Evolutionary conservation across 768 basidiomycete genomes (phyloP).

Genomic region (Xerocomellus dryophilus): DNA sequence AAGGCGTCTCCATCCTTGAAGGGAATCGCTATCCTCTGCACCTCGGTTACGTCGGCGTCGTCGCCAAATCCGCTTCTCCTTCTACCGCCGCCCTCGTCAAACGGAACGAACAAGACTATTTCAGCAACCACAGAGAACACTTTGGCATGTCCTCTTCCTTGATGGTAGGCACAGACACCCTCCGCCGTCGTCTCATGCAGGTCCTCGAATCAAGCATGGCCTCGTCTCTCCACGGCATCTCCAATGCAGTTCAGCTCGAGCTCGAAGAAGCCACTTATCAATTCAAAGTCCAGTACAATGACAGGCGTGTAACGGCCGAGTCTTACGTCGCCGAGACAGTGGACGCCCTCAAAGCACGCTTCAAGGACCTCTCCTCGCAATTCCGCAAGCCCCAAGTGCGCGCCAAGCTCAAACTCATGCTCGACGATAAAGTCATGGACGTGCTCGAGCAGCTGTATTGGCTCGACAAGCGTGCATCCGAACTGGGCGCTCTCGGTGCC

Average conservation of each 20-base stretch:
- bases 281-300: conserved; percentile 99
- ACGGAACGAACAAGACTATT: conserved; percentile 66
- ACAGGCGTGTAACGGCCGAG: conserved; percentile 89
- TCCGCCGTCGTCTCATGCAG: conserved; percentile 90
- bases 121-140: conserved; percentile 56
- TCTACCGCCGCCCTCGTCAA: conserved; percentile 48
- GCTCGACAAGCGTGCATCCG: conserved; percentile 82
- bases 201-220: conserved; percentile 98
- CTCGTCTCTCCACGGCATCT: conserved; percentile 90
- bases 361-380: conserved; percentile 79
- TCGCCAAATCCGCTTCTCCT: conserved; percentile 72
- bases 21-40: conserved; percentile 97
- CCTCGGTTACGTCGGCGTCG: conserved; percentile 95
- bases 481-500: conserved; percentile 66
- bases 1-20: conserved; percentile 74
- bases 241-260: conserved; percentile 95
- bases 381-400: conserved; percentile 91
- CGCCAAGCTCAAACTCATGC: conserved; percentile 82
- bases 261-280: conserved; percentile 97
- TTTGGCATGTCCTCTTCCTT: conserved; percentile 63
- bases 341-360: conserved; percentile 84
- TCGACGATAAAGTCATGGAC: conserved; percentile 96
- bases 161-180: conserved; percentile 89
- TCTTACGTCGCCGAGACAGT: conserved; percentile 98
- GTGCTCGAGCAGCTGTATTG: conserved; percentile 97